phyloP scores from a whole-genome alignment of 495 filamentous ascomycete species.

The Diplogelasinospora grovesii region DNA sequence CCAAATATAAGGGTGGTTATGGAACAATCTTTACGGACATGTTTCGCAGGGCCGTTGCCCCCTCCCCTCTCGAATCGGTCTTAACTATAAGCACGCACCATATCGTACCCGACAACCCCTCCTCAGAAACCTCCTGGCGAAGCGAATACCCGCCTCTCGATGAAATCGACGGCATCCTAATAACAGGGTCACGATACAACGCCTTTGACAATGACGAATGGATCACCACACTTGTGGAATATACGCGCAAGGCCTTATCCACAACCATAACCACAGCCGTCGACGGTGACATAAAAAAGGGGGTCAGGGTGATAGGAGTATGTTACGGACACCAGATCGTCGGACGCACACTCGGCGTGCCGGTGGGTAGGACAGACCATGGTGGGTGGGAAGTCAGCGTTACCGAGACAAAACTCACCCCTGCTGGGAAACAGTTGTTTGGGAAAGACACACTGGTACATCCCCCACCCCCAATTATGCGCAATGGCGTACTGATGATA shows the following conservation, averaged over 20 bases:
- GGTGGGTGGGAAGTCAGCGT: constrained; percentile 80
- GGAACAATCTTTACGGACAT: constrained; percentile 63
- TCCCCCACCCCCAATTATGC: constrained; percentile 2
- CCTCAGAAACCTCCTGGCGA: too few relatives aligned
- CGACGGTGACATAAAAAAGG: constrained; percentile 23
- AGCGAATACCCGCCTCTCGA: constrained; percentile 72
- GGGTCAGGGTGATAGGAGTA: constrained; percentile 65
- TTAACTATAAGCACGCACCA: constrained; percentile 61
- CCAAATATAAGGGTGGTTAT: constrained; percentile 62
- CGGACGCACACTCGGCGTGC: constrained; percentile 62
- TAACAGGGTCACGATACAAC: constrained; percentile 62
- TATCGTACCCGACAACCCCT: constrained; percentile 48
- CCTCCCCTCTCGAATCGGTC: constrained; percentile 26
- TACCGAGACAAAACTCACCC: constrained; percentile 59
- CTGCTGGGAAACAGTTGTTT: constrained; percentile 67
- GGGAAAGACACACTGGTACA: constrained; percentile 58
- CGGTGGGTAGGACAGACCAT: constrained; percentile 59
- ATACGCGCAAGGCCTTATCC: constrained; percentile 42
- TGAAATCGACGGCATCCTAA: constrained; percentile 71
- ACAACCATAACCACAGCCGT: constrained; percentile 20
- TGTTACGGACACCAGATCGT: constrained; percentile 94
- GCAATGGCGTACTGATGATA: background rate
- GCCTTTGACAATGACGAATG: constrained; percentile 60
- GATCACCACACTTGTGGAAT: constrained; percentile 72
- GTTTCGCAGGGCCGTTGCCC: constrained; percentile 39